These are phyloP conservation scores for Gossypium arboreum DNA, from an alignment of 345 rosid genomes.

Conservation along the genomic window DNA sequence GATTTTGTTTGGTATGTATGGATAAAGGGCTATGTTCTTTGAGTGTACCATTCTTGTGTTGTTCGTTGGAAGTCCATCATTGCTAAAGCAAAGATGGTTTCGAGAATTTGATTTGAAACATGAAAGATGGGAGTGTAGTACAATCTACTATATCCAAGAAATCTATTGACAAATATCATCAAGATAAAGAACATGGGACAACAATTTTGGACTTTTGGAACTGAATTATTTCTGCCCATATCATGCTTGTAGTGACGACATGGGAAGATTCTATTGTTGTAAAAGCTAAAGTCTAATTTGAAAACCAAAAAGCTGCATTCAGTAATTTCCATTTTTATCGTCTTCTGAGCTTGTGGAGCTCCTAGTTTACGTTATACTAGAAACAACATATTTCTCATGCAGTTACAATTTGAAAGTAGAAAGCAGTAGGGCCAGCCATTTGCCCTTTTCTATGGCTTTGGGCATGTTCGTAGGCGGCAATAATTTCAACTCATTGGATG, in stretches of 20 bases:
- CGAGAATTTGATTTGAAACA: background rate
- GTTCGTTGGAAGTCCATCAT: background rate
- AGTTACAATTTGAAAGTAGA: background rate
- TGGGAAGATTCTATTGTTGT: background rate
- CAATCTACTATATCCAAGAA: background rate
- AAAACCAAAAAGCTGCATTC: background rate
- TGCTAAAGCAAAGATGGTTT: background rate
- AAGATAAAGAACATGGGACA: background rate
- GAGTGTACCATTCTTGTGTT: slow-evolving; percentile 11
- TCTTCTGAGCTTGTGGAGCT: background rate
- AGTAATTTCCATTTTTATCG: background rate
- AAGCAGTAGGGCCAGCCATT: background rate
- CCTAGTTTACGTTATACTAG: background rate
- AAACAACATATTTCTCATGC: background rate
- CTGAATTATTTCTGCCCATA: background rate
- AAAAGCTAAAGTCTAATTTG: background rate
- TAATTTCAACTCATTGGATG: background rate
- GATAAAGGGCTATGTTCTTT: slow-evolving; percentile 7
- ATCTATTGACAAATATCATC: background rate
- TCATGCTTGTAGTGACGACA: background rate
- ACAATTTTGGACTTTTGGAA: background rate
- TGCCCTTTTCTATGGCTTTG: background rate
- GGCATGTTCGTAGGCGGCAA: background rate
- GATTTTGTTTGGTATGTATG: background rate
- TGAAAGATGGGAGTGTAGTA: background rate